Evolutionary conservation across 2,329 filamentous ascomycete species (phyloP), one percentile per base, ranked within the genome.

Genomic region (Claviceps monticola): DNA sequence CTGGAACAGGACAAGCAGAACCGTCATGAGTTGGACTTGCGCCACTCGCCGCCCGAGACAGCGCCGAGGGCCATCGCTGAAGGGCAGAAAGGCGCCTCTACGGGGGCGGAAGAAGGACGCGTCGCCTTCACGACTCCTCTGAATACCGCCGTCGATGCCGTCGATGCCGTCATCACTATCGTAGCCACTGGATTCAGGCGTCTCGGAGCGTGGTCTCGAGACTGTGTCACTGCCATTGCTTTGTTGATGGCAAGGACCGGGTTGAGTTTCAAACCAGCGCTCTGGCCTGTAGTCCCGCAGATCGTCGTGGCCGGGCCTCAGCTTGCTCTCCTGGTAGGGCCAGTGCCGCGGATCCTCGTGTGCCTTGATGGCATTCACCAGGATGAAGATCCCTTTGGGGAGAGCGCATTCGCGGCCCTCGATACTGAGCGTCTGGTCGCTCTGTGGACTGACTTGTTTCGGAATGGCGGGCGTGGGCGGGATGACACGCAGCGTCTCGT

Each of bases 331-430:
- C 63, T 42, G 52, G 73, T 62, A 13, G 13, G 84, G 84, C 86
- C 87, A 91, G 64, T 83, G 82, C 48, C 76, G 79, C 11, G 85
- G 84, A 64, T 88, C 86, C 39, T 79, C 75, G 50, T 88, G 84
- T 2, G 73, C 71, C 5, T 73, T 74, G 5, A 79, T 68, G 0
- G 74, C 74, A 50, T 71, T 69, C 21, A 91, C 64, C 3, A 72
- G 74, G 55, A 90, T 70, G 50, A 73, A 66, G 13, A 74, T 70
- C 21, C 71, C 73, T 8, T 67, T 72, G 0, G 86, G 84, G 14
- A 88, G 64, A 1, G 74, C 70, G 59, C 79, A 71, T 45, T 74
- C 71, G 55, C 73, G 69, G 2, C 83, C 84, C 50, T 79, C 71
- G 44, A 86, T 63, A 2, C 65, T 73, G 43, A 91, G 62, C 19